Percentiles rank a stretch among this genome's conserved stretches.
Evolutionary conservation across 306 rosid genomes (phyloP).

Genomic region (Fagus sylvatica): DNA sequence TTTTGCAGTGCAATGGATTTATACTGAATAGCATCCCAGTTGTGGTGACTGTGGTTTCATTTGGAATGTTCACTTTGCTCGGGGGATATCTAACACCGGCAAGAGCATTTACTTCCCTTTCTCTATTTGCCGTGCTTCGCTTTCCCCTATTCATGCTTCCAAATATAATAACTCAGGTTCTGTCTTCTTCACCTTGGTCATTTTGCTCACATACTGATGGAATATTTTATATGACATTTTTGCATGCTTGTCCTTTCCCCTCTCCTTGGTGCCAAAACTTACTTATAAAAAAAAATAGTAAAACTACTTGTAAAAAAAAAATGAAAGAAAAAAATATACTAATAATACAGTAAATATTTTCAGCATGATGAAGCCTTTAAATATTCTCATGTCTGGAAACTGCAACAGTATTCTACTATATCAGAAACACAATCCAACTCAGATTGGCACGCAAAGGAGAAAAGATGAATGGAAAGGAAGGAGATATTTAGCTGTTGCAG

Average conservation of each 20-base stretch:
- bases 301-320: background rate
- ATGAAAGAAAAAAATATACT: background rate
- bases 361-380: too few species aligned
- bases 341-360: too few species aligned
- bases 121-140: constrained; percentile 93
- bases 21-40: constrained; percentile 90
- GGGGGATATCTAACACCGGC: constrained; percentile 96
- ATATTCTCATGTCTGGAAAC: background rate
- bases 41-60: constrained; percentile 87
- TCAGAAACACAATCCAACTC: background rate
- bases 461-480: too few species aligned
- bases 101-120: constrained; percentile 92
- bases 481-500: background rate
- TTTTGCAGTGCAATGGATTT: constrained; percentile 78
- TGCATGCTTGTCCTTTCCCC: background rate
- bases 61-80: constrained; percentile 89
- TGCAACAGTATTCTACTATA: background rate
- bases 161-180: constrained; percentile 92
- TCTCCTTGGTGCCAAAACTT: too few species aligned
- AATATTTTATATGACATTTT: background rate
- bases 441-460: background rate
- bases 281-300: too few species aligned
- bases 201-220: background rate
- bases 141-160: constrained; percentile 99
- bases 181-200: constrained; percentile 4